phyloP scores from a whole-genome alignment of 495 filamentous ascomycete species.

The Penicillium malachiteum region DNA sequence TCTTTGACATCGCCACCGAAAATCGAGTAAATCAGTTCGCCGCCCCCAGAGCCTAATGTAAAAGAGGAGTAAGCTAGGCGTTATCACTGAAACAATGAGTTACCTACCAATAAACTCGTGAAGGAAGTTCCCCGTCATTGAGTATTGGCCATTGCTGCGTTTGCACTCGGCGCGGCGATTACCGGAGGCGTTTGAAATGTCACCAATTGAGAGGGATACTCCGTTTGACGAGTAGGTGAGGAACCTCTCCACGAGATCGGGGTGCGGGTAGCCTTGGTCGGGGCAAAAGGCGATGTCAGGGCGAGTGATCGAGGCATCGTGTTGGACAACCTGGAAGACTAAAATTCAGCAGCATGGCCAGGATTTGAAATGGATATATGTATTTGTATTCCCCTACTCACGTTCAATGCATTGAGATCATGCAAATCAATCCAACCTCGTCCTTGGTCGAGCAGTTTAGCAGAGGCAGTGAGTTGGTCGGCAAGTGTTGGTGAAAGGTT shows the following conservation, averaged over 20 bases:
- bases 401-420: neutral
- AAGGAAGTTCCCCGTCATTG: neutral
- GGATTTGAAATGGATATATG: too few relatives aligned
- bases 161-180: neutral
- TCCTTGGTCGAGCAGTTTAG: neutral
- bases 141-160: neutral
- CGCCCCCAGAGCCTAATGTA: neutral
- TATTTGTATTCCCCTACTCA: neutral
- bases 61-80: neutral
- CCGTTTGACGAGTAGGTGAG: neutral
- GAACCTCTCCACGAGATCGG: neutral
- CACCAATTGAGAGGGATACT: neutral
- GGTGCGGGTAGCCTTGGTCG: neutral
- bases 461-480: constrained; percentile 1
- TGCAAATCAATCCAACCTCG: neutral
- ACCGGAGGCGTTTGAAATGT: neutral
- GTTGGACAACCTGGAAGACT: neutral
- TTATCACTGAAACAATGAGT: neutral
- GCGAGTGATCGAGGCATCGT: neutral
- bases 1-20: neutral
- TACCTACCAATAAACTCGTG: neutral
- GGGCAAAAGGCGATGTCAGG: neutral
- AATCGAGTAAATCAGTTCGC: neutral
- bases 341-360: neutral
- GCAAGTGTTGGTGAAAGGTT: constrained; percentile 3